Evolutionary conservation across 2,329 filamentous ascomycete genomes (phyloP), one percentile per base, ranked within the genome.

Genomic region (Orbilia ellipsospora): DNA sequence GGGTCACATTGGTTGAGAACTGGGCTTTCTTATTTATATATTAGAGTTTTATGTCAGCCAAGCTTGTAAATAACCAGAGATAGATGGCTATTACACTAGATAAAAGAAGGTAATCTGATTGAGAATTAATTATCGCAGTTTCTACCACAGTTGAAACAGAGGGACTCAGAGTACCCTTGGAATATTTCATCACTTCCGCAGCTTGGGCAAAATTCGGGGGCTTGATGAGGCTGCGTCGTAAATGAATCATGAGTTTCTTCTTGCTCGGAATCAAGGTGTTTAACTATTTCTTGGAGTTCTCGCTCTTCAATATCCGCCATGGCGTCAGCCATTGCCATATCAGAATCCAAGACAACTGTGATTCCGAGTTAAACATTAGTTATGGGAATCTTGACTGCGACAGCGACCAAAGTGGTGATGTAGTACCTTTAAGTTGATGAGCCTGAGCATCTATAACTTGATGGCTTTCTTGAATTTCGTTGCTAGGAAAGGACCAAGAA

Each of bases 111-210:
- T 6, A 6, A 36, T 36, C 31, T 36, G 1, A 7, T 36, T 36
- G 31, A 36, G 31, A 12, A 6, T 63, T 51, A 67, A 56, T 16
- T 40, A 13, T 74, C 55, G 18, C 59, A 63, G 26, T 42, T 55
- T 16, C 36, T 48, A 1, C 72, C 72, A 64, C 72, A 75, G 50
- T 69, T 69, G n/a, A 75, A 69, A 45, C 72, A 75, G 15, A 65
- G 3, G 6, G 20, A 31, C 64, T 75, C 72, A 7, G 45, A 55
- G 8, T 57, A n/a, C 7, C 52, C 60, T 20, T 60, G 50, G 26
- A 75, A 48, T 20, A 75, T 65, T 23, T 75, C 72, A 45, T 75
- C 72, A 23, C 72, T 75, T 55, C 64, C 64, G 40, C 72, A 75
- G 7, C 36, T 59, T 10, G 16, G 6, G n/a, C 72, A 75, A 8